Evolutionary conservation across 495 filamentous ascomycete species (phyloP), one percentile per base, ranked within the genome.

Genomic region (Chaetomidium leptoderma): DNA sequence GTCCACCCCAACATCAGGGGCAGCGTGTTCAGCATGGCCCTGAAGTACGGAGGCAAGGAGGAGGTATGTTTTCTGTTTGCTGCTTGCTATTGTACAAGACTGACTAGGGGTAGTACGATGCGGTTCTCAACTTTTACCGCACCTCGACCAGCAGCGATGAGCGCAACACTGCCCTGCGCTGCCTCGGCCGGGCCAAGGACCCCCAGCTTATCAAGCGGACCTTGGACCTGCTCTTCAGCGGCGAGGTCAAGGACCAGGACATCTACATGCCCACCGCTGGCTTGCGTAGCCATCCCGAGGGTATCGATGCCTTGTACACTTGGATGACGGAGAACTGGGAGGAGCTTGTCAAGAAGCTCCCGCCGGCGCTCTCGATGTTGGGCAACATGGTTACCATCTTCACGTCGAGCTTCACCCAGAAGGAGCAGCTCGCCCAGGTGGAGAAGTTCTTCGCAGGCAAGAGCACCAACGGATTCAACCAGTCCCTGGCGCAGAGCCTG

Each of bases 191-290:
- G 50, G 84, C 90, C 30, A 86, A 87, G 61, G 76, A 86, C 43
- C 83, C 88, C 14, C 81, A 84, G 49, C 84, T 97, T 45, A 92
- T 97, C 72, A 71, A 90, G 70, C 83, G 84, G 54, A 92, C 91
- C 2, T 81, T 98, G 17, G 78, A 72, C 9, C 76, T 96, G 33
- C 83, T 91, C 42, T 78, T 89, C 57, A 83, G 85, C 71, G 81
- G 85, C 39, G 88, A 96, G 59, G 90, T 98, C 71, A 95, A 95
- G 77, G 91, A 86, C 62, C 93, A 98, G 74, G 93, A 98, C 66
- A 86, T 98, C 62, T 97, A 97, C 77, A 85, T 96, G 67, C 93
- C 82, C 3, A 73, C 95, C 26, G 80, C 81, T 37, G 89, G 87
- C 26, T 80, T 98, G 49, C 83, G 93, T 55, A 83, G 79, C 63